Base-by-base conservation (phyloP, 2,329 filamentous ascomycete species). In the Phialemonium atrogriseum region DNA sequence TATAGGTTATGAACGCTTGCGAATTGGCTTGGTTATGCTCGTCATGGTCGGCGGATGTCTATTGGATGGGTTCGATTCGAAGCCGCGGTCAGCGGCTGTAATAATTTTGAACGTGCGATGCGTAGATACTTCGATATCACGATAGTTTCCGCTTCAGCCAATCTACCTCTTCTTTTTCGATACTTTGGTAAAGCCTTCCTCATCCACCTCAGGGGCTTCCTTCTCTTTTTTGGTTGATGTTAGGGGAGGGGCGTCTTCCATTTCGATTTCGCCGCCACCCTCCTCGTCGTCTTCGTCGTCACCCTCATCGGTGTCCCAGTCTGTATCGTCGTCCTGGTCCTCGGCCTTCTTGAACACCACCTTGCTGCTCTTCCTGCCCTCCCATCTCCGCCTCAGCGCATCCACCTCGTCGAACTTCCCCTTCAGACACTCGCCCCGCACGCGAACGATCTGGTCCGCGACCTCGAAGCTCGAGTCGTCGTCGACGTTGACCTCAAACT, bases 401-500 rank as follows among this genome's bases (percentile, higher is more conserved):
- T 77, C 68, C 32, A 87, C 73, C 38, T 70, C 70, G n/a, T 62
- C 64, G 41, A 82, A 80, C 35, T 78, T 68, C 11, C 83, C 82
- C 39, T 72, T 68, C 36, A 67, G 64, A 47, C 78, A 77, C 50
- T 83, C 70, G 36, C 66, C 64, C 47, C 77, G 68, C 41, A 89
- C 60, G 32, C 68, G 66, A 54, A 93, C 60, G 36, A 96, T 84
- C 46, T 78, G 68, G 36, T 67, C 64, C 8, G 87, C 87, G 6
- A 94, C 74, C 34, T 80, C 73, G 32, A 72, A 77, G 20, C 79
- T 83, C 28, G 80, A 89, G 46, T 87, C 88, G 56, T 98, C 91
- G 49, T 96, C 91, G 17, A 95, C 75, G 35, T 84, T 80, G 34
- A 91, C 82, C 49, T 94, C 87, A 50, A 96, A 98, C 59, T 98